Conservation (phyloP, 495 filamentous ascomycete species). For the Neurospora intermedia region DNA sequence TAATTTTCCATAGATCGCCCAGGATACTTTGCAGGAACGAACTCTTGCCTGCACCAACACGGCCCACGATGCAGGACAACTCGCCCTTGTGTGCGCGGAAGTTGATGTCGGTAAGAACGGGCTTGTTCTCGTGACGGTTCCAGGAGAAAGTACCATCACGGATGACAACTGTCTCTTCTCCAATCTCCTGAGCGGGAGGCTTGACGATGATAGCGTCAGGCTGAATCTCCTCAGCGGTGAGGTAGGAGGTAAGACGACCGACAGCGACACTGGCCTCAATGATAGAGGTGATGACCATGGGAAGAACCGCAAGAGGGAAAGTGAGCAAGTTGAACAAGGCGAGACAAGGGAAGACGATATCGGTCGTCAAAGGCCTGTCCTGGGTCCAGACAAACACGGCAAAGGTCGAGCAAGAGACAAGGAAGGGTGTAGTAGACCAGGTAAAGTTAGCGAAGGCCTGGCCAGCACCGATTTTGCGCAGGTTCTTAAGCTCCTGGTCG, state of each 20-base stretch:
- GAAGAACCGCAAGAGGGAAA: constrained; percentile 87
- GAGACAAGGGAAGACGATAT: constrained; percentile 91
- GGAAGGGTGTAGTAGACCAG: constrained; percentile 98
- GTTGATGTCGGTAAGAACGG: constrained; percentile 55
- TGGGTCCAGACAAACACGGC: constrained; percentile 82
- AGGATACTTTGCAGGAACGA: constrained; percentile 79
- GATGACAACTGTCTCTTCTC: constrained; percentile 77
- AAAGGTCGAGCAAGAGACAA: constrained; percentile 96
- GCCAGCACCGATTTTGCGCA: constrained; percentile 89
- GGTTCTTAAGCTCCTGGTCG: constrained; percentile 87
- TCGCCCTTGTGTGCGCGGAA: constrained; percentile 84
- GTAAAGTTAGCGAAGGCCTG: constrained; percentile 95
- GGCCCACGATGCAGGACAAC: constrained; percentile 85
- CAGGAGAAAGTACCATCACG: constrained; percentile 87
- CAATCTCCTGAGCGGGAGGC: constrained; percentile 54
- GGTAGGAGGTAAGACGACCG: constrained; percentile 71
- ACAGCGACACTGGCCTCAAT: constrained; percentile 95
- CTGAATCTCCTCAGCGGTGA: constrained; percentile 85
- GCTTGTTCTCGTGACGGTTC: constrained; percentile 62
- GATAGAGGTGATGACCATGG: constrained; percentile 95
- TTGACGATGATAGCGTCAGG: constrained; percentile 63
- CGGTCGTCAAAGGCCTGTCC: constrained; percentile 72
- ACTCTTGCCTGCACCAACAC: constrained; percentile 90
- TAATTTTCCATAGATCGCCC: constrained; percentile 82
- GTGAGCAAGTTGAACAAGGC: constrained; percentile 85